Evolutionary conservation across 768 basidiomycete species (phyloP).

Genomic region (Tricholoma flavovirens): DNA sequence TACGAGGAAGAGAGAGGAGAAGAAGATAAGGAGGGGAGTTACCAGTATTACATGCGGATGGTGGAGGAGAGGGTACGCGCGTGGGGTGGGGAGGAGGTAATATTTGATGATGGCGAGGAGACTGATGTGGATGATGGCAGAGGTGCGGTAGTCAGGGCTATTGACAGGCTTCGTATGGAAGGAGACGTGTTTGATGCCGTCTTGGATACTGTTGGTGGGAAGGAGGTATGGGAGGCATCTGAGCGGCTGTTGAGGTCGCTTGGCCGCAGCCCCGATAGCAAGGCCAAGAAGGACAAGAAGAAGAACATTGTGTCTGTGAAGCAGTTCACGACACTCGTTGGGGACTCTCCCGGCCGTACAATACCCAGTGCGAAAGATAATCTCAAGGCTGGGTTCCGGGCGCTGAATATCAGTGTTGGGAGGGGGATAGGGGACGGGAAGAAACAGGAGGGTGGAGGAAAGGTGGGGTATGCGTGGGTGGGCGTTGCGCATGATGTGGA

Average conservation of each 20-base stretch:
- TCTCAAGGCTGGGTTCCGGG: conserved; percentile 66
- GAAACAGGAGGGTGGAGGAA: conserved; percentile 27
- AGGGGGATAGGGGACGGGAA: conserved; percentile 10
- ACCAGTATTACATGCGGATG: conserved; percentile 36
- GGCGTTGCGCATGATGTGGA: conserved; percentile 75
- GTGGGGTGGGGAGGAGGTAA: conserved; percentile 76
- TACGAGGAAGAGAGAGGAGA: neutral
- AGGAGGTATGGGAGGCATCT: conserved; percentile 71
- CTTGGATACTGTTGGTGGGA: conserved; percentile 79
- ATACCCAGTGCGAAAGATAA: conserved; percentile 69
- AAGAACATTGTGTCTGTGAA: conserved; percentile 22
- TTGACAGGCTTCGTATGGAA: conserved; percentile 45
- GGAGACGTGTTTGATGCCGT: conserved; percentile 72
- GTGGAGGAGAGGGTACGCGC: conserved; percentile 50
- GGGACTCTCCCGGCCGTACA: conserved; percentile 57
- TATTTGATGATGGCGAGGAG: conserved; percentile 54
- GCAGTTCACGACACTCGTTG: conserved; percentile 79
- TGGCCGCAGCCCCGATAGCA: conserved; percentile 1
- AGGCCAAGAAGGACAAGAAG: conserved; percentile 16
- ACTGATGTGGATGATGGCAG: conserved; percentile 33
- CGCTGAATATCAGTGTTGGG: conserved; percentile 36
- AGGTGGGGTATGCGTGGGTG: conserved; percentile 80
- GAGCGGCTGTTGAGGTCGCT: conserved; percentile 48
- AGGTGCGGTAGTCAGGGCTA: conserved; percentile 43
- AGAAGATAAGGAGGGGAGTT: conserved; percentile 27